These are phyloP conservation scores for Mycena leptocephala DNA, from an alignment of 768 basidiomycete species.

Conservation along the genomic window DNA sequence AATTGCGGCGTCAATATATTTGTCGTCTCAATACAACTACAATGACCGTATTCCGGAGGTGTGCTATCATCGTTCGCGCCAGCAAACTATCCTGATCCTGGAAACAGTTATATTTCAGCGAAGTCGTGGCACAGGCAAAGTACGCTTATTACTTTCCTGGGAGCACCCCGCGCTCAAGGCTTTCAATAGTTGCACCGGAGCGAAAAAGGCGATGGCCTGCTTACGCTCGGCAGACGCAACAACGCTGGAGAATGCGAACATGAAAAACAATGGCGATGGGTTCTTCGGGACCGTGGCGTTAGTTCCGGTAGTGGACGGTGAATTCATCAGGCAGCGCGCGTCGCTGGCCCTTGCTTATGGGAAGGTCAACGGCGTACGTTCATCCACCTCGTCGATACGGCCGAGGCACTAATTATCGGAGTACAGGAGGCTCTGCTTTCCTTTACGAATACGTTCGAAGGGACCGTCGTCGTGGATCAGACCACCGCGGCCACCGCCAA, in stretches of 20 bases:
- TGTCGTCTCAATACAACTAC: no score
- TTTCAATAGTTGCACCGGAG: conserved; percentile 36
- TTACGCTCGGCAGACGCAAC: conserved; percentile 43
- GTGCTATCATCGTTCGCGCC: no score
- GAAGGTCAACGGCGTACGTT: conserved; percentile 50
- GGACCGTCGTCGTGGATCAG: conserved; percentile 39
- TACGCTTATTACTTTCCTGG: conserved; percentile 9
- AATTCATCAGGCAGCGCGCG: conserved; percentile 52
- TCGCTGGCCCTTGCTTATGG: conserved; percentile 46
- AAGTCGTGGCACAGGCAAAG: conserved; percentile 41
- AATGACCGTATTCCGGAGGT: conserved; percentile 37
- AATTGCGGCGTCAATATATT: no score
- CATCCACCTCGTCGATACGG: no score
- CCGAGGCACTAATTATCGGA: no score
- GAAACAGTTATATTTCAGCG: no score
- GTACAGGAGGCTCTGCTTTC: conserved; percentile 37
- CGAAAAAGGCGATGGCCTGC: conserved; percentile 45
- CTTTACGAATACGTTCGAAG: conserved; percentile 46
- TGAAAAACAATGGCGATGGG: conserved; percentile 25
- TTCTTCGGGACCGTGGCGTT: conserved; percentile 46
- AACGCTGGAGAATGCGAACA: conserved; percentile 42
- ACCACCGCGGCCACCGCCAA: conserved; percentile 8
- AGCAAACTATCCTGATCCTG: no score
- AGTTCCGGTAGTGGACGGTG: conserved; percentile 51
- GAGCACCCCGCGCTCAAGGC: not conserved